These are phyloP conservation scores for Phialophora expanda DNA, from an alignment of 2,329 filamentous ascomycete genomes.

Conservation along the genomic window DNA sequence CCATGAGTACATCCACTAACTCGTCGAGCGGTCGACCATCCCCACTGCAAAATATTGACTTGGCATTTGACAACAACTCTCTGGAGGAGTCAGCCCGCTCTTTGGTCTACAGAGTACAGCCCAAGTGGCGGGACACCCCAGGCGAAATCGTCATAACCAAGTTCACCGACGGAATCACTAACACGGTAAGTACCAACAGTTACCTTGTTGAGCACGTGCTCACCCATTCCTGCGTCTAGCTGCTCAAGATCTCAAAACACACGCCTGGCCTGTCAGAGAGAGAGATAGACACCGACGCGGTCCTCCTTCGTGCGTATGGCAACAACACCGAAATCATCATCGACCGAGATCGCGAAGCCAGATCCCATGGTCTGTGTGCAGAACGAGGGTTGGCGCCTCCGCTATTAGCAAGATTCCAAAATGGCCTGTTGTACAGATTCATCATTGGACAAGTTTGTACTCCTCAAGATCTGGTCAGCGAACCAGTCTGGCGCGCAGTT, in stretches of 20 bases:
- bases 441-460: constrained; percentile 80
- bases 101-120: constrained; percentile 78
- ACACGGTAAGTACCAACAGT: constrained; percentile 66
- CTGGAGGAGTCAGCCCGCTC: constrained; percentile 77
- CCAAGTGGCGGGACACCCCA: constrained; percentile 77
- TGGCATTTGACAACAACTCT: constrained; percentile 77
- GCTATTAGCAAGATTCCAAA: constrained; percentile 88
- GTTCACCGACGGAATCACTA: constrained; percentile 98
- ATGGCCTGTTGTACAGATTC: constrained; percentile 93
- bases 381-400: constrained; percentile 80
- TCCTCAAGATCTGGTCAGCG: constrained; percentile 77
- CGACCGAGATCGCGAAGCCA: constrained; percentile 78
- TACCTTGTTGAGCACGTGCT: constrained; percentile 34
- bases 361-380: constrained; percentile 83
- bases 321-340: constrained; percentile 94
- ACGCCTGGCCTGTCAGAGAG: constrained; percentile 71
- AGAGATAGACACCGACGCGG: constrained; percentile 79
- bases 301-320: constrained; percentile 91
- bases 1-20: constrained; percentile 25
- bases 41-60: constrained; percentile 62
- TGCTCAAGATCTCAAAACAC: constrained; percentile 58
- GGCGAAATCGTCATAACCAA: constrained; percentile 82
- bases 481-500: constrained; percentile 79
- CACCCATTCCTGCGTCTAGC: constrained; percentile 46
- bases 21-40: constrained; percentile 26